Percentiles rank a stretch among this genome's conserved stretches.
Evolutionary conservation across 805 yeast species (phyloP).

Genomic region (Grigorovia humatica): DNA sequence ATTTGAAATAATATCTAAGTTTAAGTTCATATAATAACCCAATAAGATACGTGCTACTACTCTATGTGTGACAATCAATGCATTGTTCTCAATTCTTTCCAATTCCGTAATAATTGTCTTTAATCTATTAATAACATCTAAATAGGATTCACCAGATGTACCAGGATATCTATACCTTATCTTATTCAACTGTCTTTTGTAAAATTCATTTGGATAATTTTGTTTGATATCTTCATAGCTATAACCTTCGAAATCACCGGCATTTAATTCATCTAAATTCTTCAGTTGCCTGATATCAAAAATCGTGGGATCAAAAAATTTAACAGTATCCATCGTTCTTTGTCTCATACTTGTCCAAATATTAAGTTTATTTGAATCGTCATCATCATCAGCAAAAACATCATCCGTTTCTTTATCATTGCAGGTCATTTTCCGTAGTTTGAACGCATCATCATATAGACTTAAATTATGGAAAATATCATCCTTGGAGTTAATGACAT

Average conservation of each 20-base stretch:
- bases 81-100: conserved; percentile 83
- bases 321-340: conserved; percentile 71
- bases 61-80: conserved; percentile 74
- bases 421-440: background rate
- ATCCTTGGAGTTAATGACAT: conserved; percentile 7
- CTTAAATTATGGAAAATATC: conserved; percentile 29
- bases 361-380: conserved; percentile 36
- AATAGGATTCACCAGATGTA: conserved; percentile 90
- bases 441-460: background rate
- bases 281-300: conserved; percentile 81
- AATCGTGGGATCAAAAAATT: conserved; percentile 58
- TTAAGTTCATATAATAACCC: conserved; percentile 81
- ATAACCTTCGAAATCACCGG: conserved; percentile 87
- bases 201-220: conserved; percentile 67
- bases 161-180: conserved; percentile 90
- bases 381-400: conserved; percentile 31
- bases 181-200: conserved; percentile 65
- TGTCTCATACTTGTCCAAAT: conserved; percentile 89
- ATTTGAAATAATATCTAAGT: conserved; percentile 71
- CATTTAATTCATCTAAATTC: conserved; percentile 88
- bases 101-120: conserved; percentile 87
- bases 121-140: conserved; percentile 85
- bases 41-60: conserved; percentile 81
- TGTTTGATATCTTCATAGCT: conserved; percentile 79
- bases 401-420: conserved; percentile 14